Percentiles rank a stretch among this genome's conserved stretches.
phyloP scores from a whole-genome alignment of 139 green algal genomes.

The Chlamydomonas sp. region DNA sequence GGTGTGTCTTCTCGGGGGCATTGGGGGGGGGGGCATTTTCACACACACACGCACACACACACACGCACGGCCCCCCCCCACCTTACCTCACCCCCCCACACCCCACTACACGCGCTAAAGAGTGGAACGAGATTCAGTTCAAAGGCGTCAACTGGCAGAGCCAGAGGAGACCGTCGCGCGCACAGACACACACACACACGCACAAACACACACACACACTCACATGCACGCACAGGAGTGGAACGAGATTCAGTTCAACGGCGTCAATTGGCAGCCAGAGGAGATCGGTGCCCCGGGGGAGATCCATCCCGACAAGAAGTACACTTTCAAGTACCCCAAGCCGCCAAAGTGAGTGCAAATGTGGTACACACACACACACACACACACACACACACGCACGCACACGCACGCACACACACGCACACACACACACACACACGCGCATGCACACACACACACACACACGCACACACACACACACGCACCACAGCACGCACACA shows the following conservation, averaged over 20 bases:
- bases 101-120: too few relatives aligned
- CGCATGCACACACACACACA: too few relatives aligned
- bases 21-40: too few relatives aligned
- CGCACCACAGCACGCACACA: too few relatives aligned
- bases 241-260: slow-evolving; percentile 92
- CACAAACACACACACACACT: too few relatives aligned
- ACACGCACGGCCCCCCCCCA: too few relatives aligned
- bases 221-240: slow-evolving; percentile 69
- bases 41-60: too few relatives aligned
- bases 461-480: too few relatives aligned
- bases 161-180: slow-evolving; percentile 30
- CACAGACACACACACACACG: too few relatives aligned
- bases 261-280: slow-evolving; percentile 76
- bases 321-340: slow-evolving; percentile 92
- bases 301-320: slow-evolving; percentile 57
- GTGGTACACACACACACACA: neutral
- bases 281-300: slow-evolving; percentile 52
- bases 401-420: neutral
- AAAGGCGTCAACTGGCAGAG: slow-evolving; percentile 87
- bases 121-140: slow-evolving; percentile 88
- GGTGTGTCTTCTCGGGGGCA: too few relatives aligned
- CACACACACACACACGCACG: neutral
- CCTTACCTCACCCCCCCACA: too few relatives aligned
- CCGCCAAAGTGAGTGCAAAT: slow-evolving; percentile 47
- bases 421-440: neutral